These are phyloP conservation scores for Xylariales sp. DNA, from an alignment of 2,329 filamentous ascomycete species.

Conservation along the genomic window DNA sequence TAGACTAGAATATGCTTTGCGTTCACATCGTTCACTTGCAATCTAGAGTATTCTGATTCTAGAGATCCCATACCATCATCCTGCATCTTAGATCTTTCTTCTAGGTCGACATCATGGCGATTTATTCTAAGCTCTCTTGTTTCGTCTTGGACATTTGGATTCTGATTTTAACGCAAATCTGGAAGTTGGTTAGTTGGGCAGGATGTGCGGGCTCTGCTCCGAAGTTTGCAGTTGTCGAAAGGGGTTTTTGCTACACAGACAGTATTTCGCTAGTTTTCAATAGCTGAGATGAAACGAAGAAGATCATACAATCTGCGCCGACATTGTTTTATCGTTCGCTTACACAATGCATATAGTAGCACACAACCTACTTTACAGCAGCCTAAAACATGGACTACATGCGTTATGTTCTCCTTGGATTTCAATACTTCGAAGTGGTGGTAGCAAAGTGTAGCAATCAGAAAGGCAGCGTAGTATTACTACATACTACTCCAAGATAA, in stretches of 20 bases:
- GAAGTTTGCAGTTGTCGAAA: not conserved
- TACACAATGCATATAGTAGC: no score
- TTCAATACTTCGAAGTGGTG: not conserved
- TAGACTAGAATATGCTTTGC: conserved; percentile 36
- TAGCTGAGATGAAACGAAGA: not conserved
- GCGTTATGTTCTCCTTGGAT: not conserved
- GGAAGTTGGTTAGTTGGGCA: not conserved
- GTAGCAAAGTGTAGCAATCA: not conserved
- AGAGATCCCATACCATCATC: conserved; percentile 26
- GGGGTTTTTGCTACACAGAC: not conserved
- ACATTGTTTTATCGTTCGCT: not conserved
- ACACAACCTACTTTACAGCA: not conserved
- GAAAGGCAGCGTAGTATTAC: not conserved
- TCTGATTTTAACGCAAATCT: not conserved
- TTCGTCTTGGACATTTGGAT: not conserved
- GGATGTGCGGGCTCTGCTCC: not conserved
- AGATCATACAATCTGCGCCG: not conserved
- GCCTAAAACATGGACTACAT: not conserved
- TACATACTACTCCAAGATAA: not conserved
- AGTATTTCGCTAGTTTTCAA: conserved; percentile 3
- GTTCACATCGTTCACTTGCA: conserved; percentile 25
- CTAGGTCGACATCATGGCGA: conserved; percentile 8
- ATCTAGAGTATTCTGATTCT: conserved; percentile 27
- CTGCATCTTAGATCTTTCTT: conserved; percentile 32
- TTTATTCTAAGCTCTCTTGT: not conserved